Percentiles rank a stretch among this genome's conserved stretches.
phyloP scores from a whole-genome alignment of 257 asterid species.

The Mentha longifolia region DNA sequence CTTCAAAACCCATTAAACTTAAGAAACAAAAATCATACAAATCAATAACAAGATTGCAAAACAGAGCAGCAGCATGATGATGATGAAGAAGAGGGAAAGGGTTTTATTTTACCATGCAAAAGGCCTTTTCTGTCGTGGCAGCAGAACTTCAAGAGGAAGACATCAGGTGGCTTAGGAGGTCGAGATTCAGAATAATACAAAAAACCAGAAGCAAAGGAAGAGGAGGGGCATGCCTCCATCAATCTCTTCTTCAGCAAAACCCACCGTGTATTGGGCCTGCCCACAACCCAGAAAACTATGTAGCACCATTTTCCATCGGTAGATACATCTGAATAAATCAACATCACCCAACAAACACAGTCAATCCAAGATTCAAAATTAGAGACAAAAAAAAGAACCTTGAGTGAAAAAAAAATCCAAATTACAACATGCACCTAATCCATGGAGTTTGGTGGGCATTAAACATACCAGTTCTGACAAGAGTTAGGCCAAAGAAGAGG shows the following conservation, averaged over 20 bases:
- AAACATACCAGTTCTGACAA: conserved; percentile 70
- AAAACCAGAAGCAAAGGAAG: conserved; percentile 63
- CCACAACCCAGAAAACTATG: conserved; percentile 77
- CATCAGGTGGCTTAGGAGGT: conserved; percentile 71
- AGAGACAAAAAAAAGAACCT: too few relatives aligned
- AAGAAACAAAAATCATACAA: background rate
- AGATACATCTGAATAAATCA: conserved; percentile 68
- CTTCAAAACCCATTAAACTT: background rate
- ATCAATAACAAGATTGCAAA: background rate
- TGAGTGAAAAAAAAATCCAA: background rate
- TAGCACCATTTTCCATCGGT: conserved; percentile 99
- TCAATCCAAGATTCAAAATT: background rate
- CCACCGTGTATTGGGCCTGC: conserved; percentile 72
- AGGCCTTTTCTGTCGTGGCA: conserved; percentile 73
- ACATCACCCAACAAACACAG: background rate
- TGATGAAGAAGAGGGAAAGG: background rate
- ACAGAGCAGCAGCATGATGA: background rate
- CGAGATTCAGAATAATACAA: conserved; percentile 58
- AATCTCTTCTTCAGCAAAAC: conserved; percentile 74
- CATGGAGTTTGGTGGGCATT: background rate
- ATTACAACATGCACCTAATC: background rate
- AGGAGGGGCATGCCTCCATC: conserved; percentile 82
- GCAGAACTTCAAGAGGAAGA: conserved; percentile 78
- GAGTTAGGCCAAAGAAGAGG: conserved; percentile 79
- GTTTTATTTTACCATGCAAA: conserved; percentile 84